These are phyloP conservation scores for Cymbopogon citratus DNA, from an alignment of 176 grass and related monocot species.

Conservation along the genomic window DNA sequence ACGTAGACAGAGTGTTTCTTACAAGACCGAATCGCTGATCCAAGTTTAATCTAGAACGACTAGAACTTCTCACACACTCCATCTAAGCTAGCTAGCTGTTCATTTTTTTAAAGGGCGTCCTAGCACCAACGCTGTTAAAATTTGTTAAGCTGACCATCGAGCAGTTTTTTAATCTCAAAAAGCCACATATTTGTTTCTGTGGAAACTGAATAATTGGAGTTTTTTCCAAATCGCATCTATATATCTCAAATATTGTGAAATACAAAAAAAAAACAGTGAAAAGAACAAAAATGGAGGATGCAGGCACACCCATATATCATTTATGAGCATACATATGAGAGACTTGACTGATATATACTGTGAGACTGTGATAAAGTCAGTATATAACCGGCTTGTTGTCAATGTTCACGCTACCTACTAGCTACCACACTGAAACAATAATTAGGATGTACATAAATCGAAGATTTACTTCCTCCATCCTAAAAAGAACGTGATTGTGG, in stretches of 20 bases:
- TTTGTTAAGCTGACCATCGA: no score
- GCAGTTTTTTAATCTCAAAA: not conserved
- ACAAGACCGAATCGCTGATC: not conserved
- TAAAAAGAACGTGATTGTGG: no score
- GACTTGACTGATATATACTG: not conserved
- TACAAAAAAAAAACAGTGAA: not conserved
- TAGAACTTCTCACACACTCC: not conserved
- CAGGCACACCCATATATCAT: not conserved
- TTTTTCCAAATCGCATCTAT: not conserved
- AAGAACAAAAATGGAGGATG: not conserved
- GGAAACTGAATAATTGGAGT: not conserved
- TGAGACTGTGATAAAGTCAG: no score
- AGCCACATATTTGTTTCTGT: not conserved
- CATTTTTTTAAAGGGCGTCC: not conserved
- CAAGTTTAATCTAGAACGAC: not conserved
- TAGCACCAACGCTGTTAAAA: not conserved
- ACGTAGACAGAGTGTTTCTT: not conserved
- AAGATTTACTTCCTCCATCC: no score
- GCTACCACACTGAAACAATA: not conserved
- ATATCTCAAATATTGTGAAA: not conserved
- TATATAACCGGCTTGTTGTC: not conserved
- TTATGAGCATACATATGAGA: not conserved
- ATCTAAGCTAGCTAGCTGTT: no score
- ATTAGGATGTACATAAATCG: not conserved
- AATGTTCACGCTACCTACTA: not conserved